phyloP scores from a whole-genome alignment of 140 eudicot genomes.

The Anethum foeniculum region DNA sequence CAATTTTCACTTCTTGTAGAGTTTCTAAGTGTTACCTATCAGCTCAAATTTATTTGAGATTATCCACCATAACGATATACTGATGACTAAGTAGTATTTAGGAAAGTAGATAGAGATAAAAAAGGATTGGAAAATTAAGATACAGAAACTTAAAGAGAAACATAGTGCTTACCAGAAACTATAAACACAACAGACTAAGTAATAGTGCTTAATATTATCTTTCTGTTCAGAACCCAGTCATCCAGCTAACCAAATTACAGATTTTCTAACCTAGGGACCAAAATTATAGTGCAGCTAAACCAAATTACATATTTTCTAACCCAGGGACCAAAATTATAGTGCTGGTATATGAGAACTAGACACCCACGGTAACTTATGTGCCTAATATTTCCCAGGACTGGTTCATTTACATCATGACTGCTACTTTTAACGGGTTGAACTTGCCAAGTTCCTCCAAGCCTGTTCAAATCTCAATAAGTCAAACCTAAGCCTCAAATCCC shows the following conservation, averaged over 20 bases:
- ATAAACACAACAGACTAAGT: not conserved
- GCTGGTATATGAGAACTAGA: not conserved
- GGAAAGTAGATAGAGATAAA: not conserved
- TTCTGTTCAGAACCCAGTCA: not conserved
- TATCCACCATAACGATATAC: too few species aligned
- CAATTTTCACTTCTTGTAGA: not conserved
- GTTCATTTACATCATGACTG: not conserved
- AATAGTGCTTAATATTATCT: not conserved
- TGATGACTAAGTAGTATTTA: too few species aligned
- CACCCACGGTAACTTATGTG: not conserved
- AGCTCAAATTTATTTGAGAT: not conserved
- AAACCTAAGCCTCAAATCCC: not conserved
- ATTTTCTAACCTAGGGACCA: not conserved
- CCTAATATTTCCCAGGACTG: not conserved
- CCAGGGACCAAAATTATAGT: not conserved
- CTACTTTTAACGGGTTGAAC: not conserved
- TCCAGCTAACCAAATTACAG: not conserved
- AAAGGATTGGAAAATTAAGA: not conserved
- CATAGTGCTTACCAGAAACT: not conserved
- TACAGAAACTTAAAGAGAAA: not conserved
- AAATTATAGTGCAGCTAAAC: not conserved
- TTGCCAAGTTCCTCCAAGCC: not conserved
- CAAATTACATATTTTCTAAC: not conserved
- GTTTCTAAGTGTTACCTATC: not conserved
- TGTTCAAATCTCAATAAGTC: not conserved